Evolutionary conservation across 2,329 filamentous ascomycete genomes (phyloP).

Genomic region (Pseudogymnoascus sp.): DNA sequence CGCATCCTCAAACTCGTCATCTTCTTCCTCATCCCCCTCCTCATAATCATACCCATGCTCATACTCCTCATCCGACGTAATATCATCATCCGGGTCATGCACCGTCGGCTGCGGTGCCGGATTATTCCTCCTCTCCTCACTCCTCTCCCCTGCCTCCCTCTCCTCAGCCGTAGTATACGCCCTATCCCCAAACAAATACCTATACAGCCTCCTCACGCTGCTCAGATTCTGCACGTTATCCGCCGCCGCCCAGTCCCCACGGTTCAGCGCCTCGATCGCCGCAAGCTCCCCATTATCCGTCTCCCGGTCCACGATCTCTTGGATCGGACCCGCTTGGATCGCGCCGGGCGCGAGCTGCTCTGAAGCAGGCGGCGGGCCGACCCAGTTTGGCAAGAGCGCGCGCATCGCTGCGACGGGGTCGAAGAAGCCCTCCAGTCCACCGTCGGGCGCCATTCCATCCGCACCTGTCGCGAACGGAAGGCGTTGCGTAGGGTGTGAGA

Average conservation of each 20-base stretch:
- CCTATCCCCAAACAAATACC: conserved; percentile 5
- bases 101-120: background rate
- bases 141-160: background rate
- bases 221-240: conserved; percentile 13
- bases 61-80: background rate
- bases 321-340: background rate
- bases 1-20: background rate
- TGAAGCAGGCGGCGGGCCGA: background rate
- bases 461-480: conserved; percentile 10
- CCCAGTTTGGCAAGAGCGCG: conserved; percentile 18
- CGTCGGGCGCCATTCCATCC: conserved; percentile 7
- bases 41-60: background rate
- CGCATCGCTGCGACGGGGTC: conserved; percentile 23
- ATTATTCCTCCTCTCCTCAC: background rate
- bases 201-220: background rate
- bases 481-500: conserved; percentile 23
- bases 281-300: conserved; percentile 2
- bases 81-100: background rate
- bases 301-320: background rate
- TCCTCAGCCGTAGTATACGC: background rate
- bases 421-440: conserved; percentile 12
- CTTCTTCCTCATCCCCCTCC: background rate
- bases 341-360: background rate
- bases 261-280: background rate
- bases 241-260: conserved; percentile 16